Evolutionary conservation across 2,329 filamentous ascomycete species (phyloP).

Genomic region (Talaromyces sp.): DNA sequence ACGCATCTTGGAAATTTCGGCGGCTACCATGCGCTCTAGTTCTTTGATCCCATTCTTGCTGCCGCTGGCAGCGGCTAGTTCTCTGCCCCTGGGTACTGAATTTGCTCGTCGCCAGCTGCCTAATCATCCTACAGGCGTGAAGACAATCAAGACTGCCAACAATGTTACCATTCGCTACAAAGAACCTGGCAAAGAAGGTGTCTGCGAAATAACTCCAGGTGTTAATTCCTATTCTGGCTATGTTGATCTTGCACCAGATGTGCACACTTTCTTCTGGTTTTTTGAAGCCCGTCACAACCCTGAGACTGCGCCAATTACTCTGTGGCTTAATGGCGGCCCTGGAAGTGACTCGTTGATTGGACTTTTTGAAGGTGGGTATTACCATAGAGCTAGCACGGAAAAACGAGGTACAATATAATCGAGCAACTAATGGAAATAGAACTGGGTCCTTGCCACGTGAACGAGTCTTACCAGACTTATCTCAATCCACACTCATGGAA

Average conservation of each 20-base stretch:
- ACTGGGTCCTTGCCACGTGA: slow-evolving; percentile 48
- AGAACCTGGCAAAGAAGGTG: slow-evolving; percentile 53
- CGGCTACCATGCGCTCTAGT: slow-evolving; percentile 26
- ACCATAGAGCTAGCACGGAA: too few relatives aligned
- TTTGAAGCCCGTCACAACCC: slow-evolving; percentile 59
- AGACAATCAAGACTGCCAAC: slow-evolving; percentile 42
- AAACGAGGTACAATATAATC: too few relatives aligned
- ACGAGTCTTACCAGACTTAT: slow-evolving; percentile 47
- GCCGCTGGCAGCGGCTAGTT: slow-evolving; percentile 22
- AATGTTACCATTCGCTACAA: slow-evolving; percentile 62
- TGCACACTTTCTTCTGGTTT: slow-evolving; percentile 60
- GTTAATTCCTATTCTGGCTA: slow-evolving; percentile 62
- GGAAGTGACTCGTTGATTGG: slow-evolving; percentile 48
- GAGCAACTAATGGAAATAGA: slow-evolving; percentile 31
- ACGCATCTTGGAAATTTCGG: neutral
- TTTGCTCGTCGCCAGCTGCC: slow-evolving; percentile 38
- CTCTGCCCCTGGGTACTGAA: slow-evolving; percentile 19
- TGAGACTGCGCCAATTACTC: slow-evolving; percentile 44
- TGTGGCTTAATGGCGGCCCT: slow-evolving; percentile 49
- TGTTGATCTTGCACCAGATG: slow-evolving; percentile 54
- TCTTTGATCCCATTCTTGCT: slow-evolving; percentile 24
- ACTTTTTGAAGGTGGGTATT: slow-evolving; percentile 41
- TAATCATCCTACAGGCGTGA: slow-evolving; percentile 40
- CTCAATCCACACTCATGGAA: slow-evolving; percentile 64
- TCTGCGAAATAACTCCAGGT: slow-evolving; percentile 59